A percentile compares a stretch with the other conserved stretches of the same genome.
Evolutionary conservation across 352 stramenopile species (phyloP).

Genomic region (Globisporangium abappressorium): DNA sequence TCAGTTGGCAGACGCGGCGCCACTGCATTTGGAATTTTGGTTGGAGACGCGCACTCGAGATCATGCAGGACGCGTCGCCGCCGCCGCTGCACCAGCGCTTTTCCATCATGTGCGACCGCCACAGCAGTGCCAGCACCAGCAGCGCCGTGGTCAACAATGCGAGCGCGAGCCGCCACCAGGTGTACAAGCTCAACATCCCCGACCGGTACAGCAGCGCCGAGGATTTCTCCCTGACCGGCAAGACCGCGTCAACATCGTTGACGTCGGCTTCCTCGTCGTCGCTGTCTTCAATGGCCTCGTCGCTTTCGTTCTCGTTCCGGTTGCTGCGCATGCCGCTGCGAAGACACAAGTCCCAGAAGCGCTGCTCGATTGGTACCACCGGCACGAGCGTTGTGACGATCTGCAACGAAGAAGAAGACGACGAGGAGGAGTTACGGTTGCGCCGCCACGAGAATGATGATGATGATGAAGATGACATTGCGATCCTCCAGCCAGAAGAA

Average conservation of each 20-base stretch:
- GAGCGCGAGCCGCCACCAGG: not conserved
- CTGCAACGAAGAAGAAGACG: constrained; percentile 11
- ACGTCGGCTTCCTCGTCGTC: not conserved
- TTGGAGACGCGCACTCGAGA: not conserved
- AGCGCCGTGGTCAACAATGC: not conserved
- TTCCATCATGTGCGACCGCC: constrained; percentile 1
- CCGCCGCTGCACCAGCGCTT: not conserved
- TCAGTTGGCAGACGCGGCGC: not conserved
- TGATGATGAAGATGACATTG: constrained; percentile 20
- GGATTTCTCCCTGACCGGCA: constrained; percentile 1
- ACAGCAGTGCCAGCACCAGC: not conserved
- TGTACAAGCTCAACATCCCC: constrained; percentile 12
- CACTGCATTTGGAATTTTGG: constrained; percentile 8
- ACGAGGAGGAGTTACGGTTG: not conserved
- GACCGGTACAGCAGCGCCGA: constrained; percentile 9
- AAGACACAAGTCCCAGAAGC: constrained; percentile 4
- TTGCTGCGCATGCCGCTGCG: constrained; percentile 9
- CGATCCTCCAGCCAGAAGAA: constrained; percentile 18
- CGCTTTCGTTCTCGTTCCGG: not conserved
- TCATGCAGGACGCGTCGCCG: constrained; percentile 3
- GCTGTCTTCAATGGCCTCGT: not conserved
- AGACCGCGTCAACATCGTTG: not conserved
- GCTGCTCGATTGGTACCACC: constrained; percentile 14
- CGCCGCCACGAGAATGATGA: not conserved
- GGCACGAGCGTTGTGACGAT: constrained; percentile 14